Conservation (phyloP, 2,329 filamentous ascomycete genomes). For the Apiospora sp. region DNA sequence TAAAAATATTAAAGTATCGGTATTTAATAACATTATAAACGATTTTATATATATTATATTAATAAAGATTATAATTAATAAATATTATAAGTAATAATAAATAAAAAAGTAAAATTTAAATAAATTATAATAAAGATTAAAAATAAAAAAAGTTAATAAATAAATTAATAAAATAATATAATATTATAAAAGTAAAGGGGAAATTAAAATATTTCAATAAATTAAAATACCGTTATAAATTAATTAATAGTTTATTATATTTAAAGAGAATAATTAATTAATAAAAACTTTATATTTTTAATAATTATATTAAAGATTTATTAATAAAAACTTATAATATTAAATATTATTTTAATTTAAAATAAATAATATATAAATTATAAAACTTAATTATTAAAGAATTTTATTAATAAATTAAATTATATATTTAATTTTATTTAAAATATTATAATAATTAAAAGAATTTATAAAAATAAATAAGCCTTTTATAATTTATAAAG, state of each 20-base stretch:
- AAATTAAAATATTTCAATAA: no score
- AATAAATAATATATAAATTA: no score
- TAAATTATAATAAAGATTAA: background rate
- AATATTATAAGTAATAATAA: background rate
- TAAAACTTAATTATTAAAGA: background rate
- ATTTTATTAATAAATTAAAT: background rate
- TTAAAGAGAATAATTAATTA: background rate
- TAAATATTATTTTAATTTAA: no score
- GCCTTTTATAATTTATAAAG: background rate
- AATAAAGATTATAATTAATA: background rate
- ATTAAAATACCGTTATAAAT: background rate
- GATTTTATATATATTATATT: background rate
- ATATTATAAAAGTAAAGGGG: background rate
- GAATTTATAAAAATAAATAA: background rate
- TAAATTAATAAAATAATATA: background rate
- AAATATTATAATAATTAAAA: background rate
- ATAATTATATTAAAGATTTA: background rate
- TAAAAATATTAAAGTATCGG: background rate
- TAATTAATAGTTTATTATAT: background rate
- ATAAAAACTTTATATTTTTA: background rate
- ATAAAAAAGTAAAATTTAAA: background rate
- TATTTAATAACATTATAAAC: background rate
- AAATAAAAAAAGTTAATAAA: background rate
- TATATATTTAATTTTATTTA: background rate
- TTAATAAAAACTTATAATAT: background rate